Conservation (phyloP, 1,284 basidiomycete genomes). For the Athelia sp. region DNA sequence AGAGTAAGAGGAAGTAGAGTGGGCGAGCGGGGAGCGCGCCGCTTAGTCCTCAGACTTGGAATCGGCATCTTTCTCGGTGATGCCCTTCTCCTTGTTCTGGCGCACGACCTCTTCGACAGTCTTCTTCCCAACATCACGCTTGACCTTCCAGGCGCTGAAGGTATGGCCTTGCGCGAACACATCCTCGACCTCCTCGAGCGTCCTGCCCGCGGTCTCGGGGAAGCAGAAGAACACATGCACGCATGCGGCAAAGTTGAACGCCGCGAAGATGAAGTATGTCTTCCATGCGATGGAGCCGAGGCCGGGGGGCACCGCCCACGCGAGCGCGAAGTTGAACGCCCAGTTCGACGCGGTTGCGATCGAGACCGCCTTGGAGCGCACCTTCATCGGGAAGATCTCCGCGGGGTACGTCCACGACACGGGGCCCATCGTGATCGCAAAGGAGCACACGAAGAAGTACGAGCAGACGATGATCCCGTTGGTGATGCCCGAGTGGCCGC, state of each 20-base stretch:
- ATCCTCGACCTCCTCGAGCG: slow-evolving; percentile 73
- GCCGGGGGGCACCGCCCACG: slow-evolving; percentile 58
- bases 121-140: slow-evolving; percentile 57
- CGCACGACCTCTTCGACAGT: slow-evolving; percentile 41
- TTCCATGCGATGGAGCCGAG: slow-evolving; percentile 49
- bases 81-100: slow-evolving; percentile 7
- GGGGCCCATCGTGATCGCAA: slow-evolving; percentile 74
- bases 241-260: slow-evolving; percentile 70
- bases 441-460: slow-evolving; percentile 71
- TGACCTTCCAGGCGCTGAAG: slow-evolving; percentile 68
- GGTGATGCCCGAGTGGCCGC: slow-evolving; percentile 47
- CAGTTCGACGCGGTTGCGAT: slow-evolving; percentile 62
- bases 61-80: too few relatives aligned
- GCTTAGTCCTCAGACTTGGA: too few relatives aligned
- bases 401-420: slow-evolving; percentile 55
- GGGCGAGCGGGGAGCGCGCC: too few relatives aligned
- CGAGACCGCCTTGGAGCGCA: slow-evolving; percentile 71
- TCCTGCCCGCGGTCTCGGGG: slow-evolving; percentile 68
- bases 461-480: slow-evolving; percentile 72
- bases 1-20: too few relatives aligned
- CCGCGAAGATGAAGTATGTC: slow-evolving; percentile 70
- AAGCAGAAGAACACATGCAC: slow-evolving; percentile 71
- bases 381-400: slow-evolving; percentile 60
- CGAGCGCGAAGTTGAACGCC: slow-evolving; percentile 71
- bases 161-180: slow-evolving; percentile 64